Conservation (phyloP, 163 green algal genomes). For the Trebouxiophyceae sp. region DNA sequence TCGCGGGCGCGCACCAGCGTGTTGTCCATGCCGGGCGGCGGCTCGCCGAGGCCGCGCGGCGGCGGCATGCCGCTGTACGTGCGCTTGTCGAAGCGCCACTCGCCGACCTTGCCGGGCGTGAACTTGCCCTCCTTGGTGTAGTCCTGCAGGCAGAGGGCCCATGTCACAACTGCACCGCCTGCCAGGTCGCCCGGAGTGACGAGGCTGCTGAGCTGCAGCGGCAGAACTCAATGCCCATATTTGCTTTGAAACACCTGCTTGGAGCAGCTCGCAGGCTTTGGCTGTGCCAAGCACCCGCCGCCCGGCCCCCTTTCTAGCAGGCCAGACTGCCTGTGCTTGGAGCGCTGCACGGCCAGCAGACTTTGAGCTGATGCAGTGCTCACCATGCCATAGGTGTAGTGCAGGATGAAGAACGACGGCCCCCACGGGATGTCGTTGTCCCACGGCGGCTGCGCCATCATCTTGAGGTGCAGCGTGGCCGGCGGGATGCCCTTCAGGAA, state of each 20-base stretch:
- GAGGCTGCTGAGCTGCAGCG: too few species aligned
- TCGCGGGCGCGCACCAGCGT: constrained; percentile 55
- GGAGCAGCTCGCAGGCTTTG: too few species aligned
- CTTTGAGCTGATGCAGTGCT: background rate
- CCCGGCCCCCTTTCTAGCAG: too few species aligned
- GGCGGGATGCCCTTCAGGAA: constrained; percentile 41
- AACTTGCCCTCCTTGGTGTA: constrained; percentile 22
- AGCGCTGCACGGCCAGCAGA: background rate
- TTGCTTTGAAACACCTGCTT: too few species aligned
- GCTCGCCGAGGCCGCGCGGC: constrained; percentile 52
- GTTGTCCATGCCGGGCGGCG: constrained; percentile 67
- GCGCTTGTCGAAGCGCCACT: constrained; percentile 95
- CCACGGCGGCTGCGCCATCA: constrained; percentile 79
- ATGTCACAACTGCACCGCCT: too few species aligned
- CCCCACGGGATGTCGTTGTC: constrained; percentile 41
- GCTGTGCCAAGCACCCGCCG: too few species aligned
- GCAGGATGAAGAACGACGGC: constrained; percentile 22
- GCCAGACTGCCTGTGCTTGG: too few species aligned
- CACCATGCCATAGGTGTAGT: constrained; percentile 47
- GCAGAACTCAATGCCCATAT: too few species aligned
- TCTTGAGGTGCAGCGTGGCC: constrained; percentile 24
- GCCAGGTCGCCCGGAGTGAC: too few species aligned
- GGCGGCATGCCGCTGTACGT: constrained; percentile 49
- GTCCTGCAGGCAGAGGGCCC: constrained; percentile 7
- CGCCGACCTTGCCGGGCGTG: constrained; percentile 7